A percentile compares a stretch with the other conserved stretches of the same genome.
These are phyloP conservation scores for Cochlearia excelsa DNA, from an alignment of 345 rosid genomes.

Conservation along the genomic window DNA sequence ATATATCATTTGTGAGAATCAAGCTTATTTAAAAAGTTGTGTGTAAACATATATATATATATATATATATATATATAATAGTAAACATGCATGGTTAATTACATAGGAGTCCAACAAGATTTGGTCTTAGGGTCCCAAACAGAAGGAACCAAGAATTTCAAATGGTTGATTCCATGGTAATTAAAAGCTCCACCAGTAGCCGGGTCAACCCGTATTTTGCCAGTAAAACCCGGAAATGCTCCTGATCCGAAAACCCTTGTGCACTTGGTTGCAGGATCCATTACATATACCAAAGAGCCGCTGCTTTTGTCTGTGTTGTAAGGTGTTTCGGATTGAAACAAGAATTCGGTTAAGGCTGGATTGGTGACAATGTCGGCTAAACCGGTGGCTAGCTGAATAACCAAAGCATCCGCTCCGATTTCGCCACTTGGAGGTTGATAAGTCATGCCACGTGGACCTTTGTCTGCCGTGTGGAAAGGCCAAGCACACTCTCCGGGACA, in stretches of 20 bases:
- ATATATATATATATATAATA: not conserved
- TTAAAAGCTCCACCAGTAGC: slow-evolving; percentile 50
- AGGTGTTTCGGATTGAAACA: slow-evolving; percentile 20
- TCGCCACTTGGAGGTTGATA: slow-evolving; percentile 58
- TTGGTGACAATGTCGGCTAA: slow-evolving; percentile 51
- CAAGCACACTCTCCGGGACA: slow-evolving; percentile 71
- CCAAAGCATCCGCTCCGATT: slow-evolving; percentile 63
- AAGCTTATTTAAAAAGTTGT: too few species aligned
- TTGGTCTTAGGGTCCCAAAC: slow-evolving; percentile 54
- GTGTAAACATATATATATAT: not conserved
- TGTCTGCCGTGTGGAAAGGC: slow-evolving; percentile 54
- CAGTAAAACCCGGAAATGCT: slow-evolving; percentile 47
- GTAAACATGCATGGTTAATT: slow-evolving; percentile 4
- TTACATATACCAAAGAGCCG: not conserved
- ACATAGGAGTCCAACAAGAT: slow-evolving; percentile 43
- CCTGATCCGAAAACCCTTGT: slow-evolving; percentile 52
- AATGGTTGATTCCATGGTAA: slow-evolving; percentile 45
- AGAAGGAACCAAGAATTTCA: slow-evolving; percentile 70
- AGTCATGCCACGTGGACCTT: slow-evolving; percentile 42
- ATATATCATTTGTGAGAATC: too few species aligned
- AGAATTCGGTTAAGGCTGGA: slow-evolving; percentile 42
- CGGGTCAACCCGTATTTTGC: slow-evolving; percentile 46
- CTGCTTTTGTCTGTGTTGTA: not conserved
- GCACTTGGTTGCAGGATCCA: slow-evolving; percentile 48
- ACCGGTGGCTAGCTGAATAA: slow-evolving; percentile 52